Evolutionary conservation across 2,329 filamentous ascomycete genomes (phyloP).

Genomic region (Verticillium nubilum): DNA sequence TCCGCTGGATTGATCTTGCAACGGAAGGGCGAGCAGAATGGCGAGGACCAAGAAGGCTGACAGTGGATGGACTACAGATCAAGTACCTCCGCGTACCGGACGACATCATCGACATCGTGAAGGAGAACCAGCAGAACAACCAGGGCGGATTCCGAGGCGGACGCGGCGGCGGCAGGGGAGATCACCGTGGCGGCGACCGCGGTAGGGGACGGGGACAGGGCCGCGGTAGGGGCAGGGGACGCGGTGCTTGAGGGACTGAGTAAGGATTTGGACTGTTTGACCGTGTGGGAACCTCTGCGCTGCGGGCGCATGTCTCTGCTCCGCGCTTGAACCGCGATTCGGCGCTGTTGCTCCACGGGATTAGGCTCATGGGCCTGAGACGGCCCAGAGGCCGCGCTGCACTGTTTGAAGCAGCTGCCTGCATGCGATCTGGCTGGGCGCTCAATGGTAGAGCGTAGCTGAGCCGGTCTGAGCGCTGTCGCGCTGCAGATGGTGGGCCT

Average conservation of each 20-base stretch:
- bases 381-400: not conserved
- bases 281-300: not conserved
- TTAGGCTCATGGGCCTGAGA: not conserved
- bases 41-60: too few species aligned
- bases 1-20: not conserved
- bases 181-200: slow-evolving; percentile 52
- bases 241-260: slow-evolving; percentile 1
- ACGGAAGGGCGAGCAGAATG: too few species aligned
- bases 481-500: not conserved
- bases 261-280: not conserved
- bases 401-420: not conserved
- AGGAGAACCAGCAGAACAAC: slow-evolving; percentile 81
- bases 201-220: slow-evolving; percentile 41
- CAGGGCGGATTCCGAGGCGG: slow-evolving; percentile 59
- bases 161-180: slow-evolving; percentile 54
- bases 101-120: slow-evolving; percentile 91
- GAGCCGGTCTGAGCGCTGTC: not conserved
- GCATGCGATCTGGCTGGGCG: not conserved
- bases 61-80: slow-evolving; percentile 57
- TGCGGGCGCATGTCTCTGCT: not conserved
- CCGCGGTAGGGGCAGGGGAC: slow-evolving; percentile 7
- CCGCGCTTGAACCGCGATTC: too few species aligned
- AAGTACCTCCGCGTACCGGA: slow-evolving; percentile 96
- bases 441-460: not conserved
- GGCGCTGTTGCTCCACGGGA: not conserved